Evolutionary conservation across 257 asterid species (phyloP).

Genomic region (Solanum chilense): DNA sequence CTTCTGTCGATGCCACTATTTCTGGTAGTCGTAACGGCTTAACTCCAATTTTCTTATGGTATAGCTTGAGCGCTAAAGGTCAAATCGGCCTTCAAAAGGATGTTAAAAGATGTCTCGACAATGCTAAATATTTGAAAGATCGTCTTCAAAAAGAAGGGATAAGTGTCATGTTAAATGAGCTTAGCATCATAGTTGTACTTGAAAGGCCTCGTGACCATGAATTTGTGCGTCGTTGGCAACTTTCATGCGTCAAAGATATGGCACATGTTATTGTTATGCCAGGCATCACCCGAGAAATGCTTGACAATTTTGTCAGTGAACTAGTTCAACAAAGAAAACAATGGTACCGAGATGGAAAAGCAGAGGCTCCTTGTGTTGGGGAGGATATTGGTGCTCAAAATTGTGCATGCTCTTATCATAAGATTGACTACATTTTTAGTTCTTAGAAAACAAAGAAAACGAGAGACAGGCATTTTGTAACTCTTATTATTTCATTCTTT

Average conservation of each 20-base stretch:
- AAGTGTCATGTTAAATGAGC: constrained; percentile 3
- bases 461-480: neutral
- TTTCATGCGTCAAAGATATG: constrained; percentile 8
- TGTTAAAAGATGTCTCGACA: neutral
- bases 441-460: neutral
- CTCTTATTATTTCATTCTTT: neutral
- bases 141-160: constrained; percentile 7
- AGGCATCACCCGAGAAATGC: constrained; percentile 1
- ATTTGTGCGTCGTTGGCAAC: constrained; percentile 1
- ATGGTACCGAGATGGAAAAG: neutral
- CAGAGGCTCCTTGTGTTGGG: neutral
- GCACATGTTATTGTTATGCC: constrained; percentile 13
- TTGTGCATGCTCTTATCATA: neutral
- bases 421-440: neutral
- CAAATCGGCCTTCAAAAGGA: neutral
- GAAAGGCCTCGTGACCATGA: constrained; percentile 1
- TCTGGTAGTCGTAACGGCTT: too few relatives aligned
- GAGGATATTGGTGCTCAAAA: neutral
- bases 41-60: constrained; percentile 17
- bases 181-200: constrained; percentile 9
- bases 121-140: constrained; percentile 4
- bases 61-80: constrained; percentile 8
- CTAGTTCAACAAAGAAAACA: neutral
- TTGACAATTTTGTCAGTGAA: constrained; percentile 1
- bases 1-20: too few relatives aligned